Base-by-base conservation (phyloP, 140 eudicot species). In the Oenanthe javanica region DNA sequence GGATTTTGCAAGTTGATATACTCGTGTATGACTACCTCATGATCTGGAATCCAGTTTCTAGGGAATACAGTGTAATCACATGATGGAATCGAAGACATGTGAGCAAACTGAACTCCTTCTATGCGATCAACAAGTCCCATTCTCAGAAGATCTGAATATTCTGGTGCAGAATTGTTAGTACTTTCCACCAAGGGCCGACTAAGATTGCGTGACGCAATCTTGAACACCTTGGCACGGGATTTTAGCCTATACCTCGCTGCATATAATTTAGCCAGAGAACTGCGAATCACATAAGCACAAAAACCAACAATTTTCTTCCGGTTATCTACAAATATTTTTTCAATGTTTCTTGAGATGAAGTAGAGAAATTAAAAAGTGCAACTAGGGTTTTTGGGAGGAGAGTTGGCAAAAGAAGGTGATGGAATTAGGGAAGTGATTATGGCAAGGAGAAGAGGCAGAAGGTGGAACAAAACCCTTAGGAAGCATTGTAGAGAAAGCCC, bases 191-290 rank as follows among this genome's bases (percentile, higher is more conserved):
- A 84, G 48, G 99, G 97, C 85, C 84, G 89, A 72, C 97, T 89
- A 75, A 94, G 96, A 87, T 92, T 86, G 45, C 97, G 99, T 10
- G 93, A 85, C 25, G 91, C 99, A 72, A 89, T 89, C 83, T 85
- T 88, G 83, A 89, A 94, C 59, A 94, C 99, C 87, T 92, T 94
- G 9, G 95, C 93, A 11, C 99, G 89, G 31, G 99, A 94, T 81
- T 93, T 92, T 86, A 94, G 86, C 76, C 90, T 94, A 87, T 94
- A 94, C 84, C 96, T 89, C 27, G 99, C 96, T 72, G 99, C 99
- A 61, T 94, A 94, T 55, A 94, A 81, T 79, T 94, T 94, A 57
- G 97, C 97, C 76, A 94, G 85, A 19, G 99, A 94, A 75, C 89
- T 90, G 14, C 99, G 86, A 15, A 94, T 85, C 77, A 94, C 93